Evolutionary conservation across 768 basidiomycete species (phyloP).

Genomic region (Galerina marginata): DNA sequence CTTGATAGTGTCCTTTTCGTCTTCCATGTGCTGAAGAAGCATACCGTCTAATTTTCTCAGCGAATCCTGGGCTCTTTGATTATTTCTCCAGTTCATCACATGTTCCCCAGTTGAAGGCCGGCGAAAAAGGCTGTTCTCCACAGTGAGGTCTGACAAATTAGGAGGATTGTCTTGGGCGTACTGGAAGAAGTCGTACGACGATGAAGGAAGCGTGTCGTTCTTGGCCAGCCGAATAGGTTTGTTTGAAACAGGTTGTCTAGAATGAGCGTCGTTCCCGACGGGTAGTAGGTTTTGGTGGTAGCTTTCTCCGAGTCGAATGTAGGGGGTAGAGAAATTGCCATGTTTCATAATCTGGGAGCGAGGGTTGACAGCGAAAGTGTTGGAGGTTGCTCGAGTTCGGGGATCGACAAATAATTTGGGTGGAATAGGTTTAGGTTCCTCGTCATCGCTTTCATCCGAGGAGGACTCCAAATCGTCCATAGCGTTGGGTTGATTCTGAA

Average conservation of each 20-base stretch:
- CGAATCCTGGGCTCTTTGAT: constrained; percentile 58
- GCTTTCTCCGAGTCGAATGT: constrained; percentile 46
- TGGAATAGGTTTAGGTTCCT: constrained; percentile 25
- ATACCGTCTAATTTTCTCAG: constrained; percentile 76
- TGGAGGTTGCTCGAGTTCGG: constrained; percentile 45
- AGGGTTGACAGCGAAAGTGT: constrained; percentile 30
- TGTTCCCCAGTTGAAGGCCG: constrained; percentile 36
- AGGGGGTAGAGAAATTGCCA: constrained; percentile 74
- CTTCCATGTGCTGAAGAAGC: constrained; percentile 82
- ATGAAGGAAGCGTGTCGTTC: constrained; percentile 39
- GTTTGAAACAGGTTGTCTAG: constrained; percentile 59
- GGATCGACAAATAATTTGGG: constrained; percentile 36
- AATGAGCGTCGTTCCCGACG: constrained; percentile 34
- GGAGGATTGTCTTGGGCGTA: constrained; percentile 49
- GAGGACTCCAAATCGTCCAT: constrained; percentile 77
- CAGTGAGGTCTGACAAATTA: constrained; percentile 12
- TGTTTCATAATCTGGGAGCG: constrained; percentile 62
- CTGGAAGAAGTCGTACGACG: constrained; percentile 51
- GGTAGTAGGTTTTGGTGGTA: constrained; percentile 31
- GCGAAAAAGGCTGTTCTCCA: constrained; percentile 18
- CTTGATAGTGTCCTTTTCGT: constrained; percentile 80
- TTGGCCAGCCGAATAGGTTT: constrained; percentile 46
- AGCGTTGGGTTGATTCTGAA: constrained; percentile 71
- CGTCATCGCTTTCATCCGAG: constrained; percentile 48
- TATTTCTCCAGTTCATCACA: constrained; percentile 38